phyloP scores from a whole-genome alignment of 2,329 filamentous ascomycete species.

The Aspergillus pseudoglaucus region DNA sequence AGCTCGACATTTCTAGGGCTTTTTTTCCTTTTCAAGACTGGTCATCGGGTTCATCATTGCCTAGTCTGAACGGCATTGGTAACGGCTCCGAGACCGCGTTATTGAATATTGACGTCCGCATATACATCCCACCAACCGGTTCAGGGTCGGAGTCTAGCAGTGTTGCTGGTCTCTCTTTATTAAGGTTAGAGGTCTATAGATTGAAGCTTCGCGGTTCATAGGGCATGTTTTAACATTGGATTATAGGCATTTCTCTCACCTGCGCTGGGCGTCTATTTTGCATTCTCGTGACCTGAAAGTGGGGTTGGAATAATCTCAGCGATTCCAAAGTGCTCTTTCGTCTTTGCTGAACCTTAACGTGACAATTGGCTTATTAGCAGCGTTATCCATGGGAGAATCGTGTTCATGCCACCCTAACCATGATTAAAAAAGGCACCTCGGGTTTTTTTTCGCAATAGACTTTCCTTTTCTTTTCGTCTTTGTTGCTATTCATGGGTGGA shows the following conservation, averaged over 20 bases:
- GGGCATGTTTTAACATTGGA: not conserved
- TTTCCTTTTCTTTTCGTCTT: not conserved
- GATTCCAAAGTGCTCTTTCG: not conserved
- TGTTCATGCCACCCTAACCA: slow-evolving; percentile 5
- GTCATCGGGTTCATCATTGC: no score
- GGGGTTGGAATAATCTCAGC: not conserved
- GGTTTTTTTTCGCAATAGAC: not conserved
- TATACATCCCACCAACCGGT: no score
- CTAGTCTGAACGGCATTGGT: no score
- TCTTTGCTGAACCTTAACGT: not conserved
- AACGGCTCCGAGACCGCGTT: no score
- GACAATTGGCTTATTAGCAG: not conserved
- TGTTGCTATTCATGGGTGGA: not conserved
- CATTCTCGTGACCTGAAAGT: not conserved
- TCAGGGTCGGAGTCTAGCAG: no score
- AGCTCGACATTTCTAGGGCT: no score
- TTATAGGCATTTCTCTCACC: not conserved
- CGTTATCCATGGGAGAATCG: slow-evolving; percentile 5
- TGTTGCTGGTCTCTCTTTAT: no score
- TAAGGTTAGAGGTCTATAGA: no score
- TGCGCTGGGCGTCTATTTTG: not conserved
- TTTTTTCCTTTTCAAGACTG: no score
- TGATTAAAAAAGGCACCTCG: slow-evolving; percentile 2
- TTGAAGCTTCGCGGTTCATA: no score
- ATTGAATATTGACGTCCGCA: no score